Evolutionary conservation across 352 stramenopile genomes (phyloP).

Genomic region (Globisporangium abappressorium): DNA sequence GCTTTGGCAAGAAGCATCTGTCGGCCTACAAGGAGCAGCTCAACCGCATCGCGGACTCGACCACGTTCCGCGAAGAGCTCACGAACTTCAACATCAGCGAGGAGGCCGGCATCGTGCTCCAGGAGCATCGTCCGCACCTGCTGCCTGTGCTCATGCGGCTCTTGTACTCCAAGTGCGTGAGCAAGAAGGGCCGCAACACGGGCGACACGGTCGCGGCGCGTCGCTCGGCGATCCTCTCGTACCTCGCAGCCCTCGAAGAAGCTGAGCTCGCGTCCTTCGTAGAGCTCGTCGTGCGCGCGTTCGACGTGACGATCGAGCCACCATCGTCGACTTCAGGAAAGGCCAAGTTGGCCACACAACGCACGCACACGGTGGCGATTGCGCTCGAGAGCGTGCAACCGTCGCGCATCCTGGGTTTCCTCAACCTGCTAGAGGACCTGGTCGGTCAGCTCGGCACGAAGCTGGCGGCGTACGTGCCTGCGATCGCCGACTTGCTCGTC

Average conservation of each 20-base stretch:
- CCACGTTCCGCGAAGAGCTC: slow-evolving; percentile 88
- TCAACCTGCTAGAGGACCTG: slow-evolving; percentile 88
- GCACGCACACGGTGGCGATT: slow-evolving; percentile 12
- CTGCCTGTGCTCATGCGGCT: slow-evolving; percentile 87
- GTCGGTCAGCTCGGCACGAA: slow-evolving; percentile 85
- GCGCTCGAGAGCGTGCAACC: slow-evolving; percentile 56
- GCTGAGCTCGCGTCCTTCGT: slow-evolving; percentile 85
- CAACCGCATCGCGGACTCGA: slow-evolving; percentile 73
- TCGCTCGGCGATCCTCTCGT: slow-evolving; percentile 88
- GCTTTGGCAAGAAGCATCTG: slow-evolving; percentile 81
- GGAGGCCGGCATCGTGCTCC: slow-evolving; percentile 62
- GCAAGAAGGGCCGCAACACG: slow-evolving; percentile 79
- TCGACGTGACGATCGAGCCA: slow-evolving; percentile 55
- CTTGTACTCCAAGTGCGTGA: slow-evolving; percentile 90
- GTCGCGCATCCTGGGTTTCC: slow-evolving; percentile 84
- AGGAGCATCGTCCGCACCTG: slow-evolving; percentile 74
- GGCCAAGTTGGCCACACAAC: neutral
- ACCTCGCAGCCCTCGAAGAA: slow-evolving; percentile 76
- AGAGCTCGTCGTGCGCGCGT: slow-evolving; percentile 85
- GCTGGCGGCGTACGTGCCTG: slow-evolving; percentile 74
- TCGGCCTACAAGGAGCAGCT: slow-evolving; percentile 85
- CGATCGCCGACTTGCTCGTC: slow-evolving; percentile 72
- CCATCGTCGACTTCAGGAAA: neutral
- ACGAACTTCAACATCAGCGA: slow-evolving; percentile 85
- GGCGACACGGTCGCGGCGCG: slow-evolving; percentile 83